These are phyloP conservation scores for Purpureocillium takamizusanense DNA, from an alignment of 2,329 filamentous ascomycete species.

Conservation along the genomic window DNA sequence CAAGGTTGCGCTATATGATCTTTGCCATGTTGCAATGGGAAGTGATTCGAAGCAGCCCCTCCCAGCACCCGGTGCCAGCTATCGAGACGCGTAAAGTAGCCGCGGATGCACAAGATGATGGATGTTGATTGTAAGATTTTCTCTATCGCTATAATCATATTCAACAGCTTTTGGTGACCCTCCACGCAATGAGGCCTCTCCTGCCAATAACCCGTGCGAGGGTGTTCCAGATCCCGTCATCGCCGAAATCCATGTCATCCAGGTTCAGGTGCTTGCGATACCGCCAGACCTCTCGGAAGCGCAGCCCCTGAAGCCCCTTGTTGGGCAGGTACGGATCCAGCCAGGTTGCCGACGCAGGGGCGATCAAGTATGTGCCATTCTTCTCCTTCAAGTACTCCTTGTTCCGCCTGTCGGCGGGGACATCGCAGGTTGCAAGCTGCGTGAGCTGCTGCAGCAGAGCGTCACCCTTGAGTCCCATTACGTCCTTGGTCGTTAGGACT, in stretches of 20 bases:
- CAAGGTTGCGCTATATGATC: slow-evolving; percentile 1
- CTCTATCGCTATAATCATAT: neutral
- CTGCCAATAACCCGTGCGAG: slow-evolving; percentile 57
- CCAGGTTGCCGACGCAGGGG: slow-evolving; percentile 63
- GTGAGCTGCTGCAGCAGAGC: slow-evolving; percentile 50
- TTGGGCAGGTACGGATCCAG: slow-evolving; percentile 54
- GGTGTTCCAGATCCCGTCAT: slow-evolving; percentile 67
- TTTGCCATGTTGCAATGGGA: too few relatives aligned
- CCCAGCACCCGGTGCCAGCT: too few relatives aligned
- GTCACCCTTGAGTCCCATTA: slow-evolving; percentile 62
- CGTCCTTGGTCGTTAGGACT: slow-evolving; percentile 59
- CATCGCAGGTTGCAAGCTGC: slow-evolving; percentile 53
- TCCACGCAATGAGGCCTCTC: slow-evolving; percentile 53
- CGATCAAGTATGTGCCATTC: slow-evolving; percentile 61
- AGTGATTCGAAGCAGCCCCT: too few relatives aligned
- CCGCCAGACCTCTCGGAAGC: slow-evolving; percentile 63
- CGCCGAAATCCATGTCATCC: slow-evolving; percentile 71
- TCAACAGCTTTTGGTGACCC: slow-evolving; percentile 52
- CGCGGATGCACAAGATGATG: neutral
- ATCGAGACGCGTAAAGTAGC: too few relatives aligned
- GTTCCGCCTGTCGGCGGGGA: slow-evolving; percentile 44
- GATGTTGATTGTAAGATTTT: neutral
- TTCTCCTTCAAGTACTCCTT: slow-evolving; percentile 50
- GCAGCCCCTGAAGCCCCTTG: slow-evolving; percentile 48
- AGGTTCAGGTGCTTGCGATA: slow-evolving; percentile 62